Evolutionary conservation across 2,329 filamentous ascomycete species (phyloP).

Genomic region (Nakataea oryzae): DNA sequence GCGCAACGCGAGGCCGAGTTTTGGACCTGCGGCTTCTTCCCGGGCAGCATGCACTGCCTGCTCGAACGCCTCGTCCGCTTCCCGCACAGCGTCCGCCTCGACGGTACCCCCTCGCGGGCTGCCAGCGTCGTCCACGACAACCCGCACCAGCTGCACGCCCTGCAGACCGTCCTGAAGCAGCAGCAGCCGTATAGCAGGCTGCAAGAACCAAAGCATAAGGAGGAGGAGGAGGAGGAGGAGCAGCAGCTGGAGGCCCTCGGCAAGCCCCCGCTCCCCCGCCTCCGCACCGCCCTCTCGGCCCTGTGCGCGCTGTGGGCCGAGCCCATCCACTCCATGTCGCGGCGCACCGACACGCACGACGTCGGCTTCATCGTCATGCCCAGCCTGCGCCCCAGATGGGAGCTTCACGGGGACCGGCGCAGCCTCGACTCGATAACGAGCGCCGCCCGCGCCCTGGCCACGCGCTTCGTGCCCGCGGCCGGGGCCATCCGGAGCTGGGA

Average conservation of each 20-base stretch:
- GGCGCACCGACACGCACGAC: conserved; percentile 39
- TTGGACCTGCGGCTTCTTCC: conserved; percentile 30
- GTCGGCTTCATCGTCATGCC: conserved; percentile 44
- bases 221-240: not conserved
- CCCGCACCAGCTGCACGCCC: not conserved
- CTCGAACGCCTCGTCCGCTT: conserved; percentile 21
- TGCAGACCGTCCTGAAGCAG: not conserved
- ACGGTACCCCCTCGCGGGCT: not conserved
- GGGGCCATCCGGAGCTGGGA: conserved; percentile 41
- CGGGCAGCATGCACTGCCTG: conserved; percentile 22
- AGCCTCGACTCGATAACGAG: conserved; percentile 28
- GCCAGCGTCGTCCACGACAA: not conserved
- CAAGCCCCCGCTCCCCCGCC: not conserved
- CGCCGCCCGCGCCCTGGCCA: conserved; percentile 31
- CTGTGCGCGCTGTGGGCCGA: conserved; percentile 21
- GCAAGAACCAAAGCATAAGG: not conserved
- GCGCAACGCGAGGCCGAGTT: conserved; percentile 11
- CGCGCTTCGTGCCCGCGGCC: conserved; percentile 28
- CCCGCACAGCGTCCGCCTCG: conserved; percentile 13
- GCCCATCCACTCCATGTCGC: conserved; percentile 22
- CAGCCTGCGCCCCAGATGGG: conserved; percentile 35
- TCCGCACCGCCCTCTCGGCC: conserved; percentile 9
- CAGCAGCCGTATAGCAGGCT: not conserved
- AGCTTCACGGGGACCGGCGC: conserved; percentile 25
- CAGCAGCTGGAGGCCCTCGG: not conserved